Evolutionary conservation across 1,139 yeast genomes (phyloP).

Genomic region (Debaryomycetaceae sp.): DNA sequence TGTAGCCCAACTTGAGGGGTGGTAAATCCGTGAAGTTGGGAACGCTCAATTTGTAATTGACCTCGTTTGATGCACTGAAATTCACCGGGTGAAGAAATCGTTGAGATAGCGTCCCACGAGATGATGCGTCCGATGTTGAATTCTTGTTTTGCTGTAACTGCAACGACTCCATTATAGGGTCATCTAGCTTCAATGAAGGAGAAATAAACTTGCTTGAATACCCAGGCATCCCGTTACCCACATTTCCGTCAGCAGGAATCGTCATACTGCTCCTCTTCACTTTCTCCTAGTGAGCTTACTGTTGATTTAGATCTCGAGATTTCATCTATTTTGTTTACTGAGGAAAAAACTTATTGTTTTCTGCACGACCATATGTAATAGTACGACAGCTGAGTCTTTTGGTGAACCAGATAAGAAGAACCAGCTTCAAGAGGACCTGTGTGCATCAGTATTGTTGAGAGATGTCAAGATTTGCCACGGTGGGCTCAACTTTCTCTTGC

Average conservation of each 20-base stretch:
- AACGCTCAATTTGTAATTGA: slow-evolving; percentile 42
- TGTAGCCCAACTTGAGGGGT: slow-evolving; percentile 42
- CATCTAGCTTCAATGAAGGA: slow-evolving; percentile 35
- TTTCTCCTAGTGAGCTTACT: background rate
- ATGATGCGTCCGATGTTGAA: slow-evolving; percentile 19
- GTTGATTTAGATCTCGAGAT: background rate
- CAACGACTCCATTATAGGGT: slow-evolving; percentile 27
- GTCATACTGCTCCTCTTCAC: slow-evolving; percentile 3
- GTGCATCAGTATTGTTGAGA: too few relatives aligned
- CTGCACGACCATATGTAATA: background rate
- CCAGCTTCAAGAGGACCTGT: too few relatives aligned
- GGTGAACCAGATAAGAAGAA: too few relatives aligned
- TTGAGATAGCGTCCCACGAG: slow-evolving; percentile 27
- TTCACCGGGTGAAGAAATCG: slow-evolving; percentile 37
- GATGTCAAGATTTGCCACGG: too few relatives aligned
- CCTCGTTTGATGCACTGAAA: slow-evolving; percentile 38
- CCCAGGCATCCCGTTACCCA: slow-evolving; percentile 2
- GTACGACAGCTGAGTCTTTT: too few relatives aligned
- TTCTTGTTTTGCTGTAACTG: slow-evolving; percentile 37
- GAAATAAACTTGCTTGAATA: slow-evolving; percentile 24
- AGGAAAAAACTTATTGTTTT: background rate
- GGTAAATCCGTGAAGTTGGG: slow-evolving; percentile 44
- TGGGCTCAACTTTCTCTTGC: too few relatives aligned
- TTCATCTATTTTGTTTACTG: background rate
- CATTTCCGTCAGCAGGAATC: slow-evolving; percentile 4